Evolutionary conservation across 768 basidiomycete species (phyloP).

Genomic region (Clavaria fumosa): DNA sequence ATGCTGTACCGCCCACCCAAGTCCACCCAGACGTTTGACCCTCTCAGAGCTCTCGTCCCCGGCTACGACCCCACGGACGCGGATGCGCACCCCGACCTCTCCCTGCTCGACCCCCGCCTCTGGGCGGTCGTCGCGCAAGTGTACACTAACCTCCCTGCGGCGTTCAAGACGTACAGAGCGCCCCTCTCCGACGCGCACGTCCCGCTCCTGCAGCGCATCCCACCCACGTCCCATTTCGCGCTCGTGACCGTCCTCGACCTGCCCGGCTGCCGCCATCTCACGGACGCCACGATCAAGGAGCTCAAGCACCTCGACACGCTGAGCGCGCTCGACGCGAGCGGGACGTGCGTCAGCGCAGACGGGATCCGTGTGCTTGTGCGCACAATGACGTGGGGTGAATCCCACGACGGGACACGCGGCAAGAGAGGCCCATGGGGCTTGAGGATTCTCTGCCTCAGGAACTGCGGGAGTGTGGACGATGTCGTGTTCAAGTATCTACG

Average conservation of each 20-base stretch:
- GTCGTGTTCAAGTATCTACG: conserved; percentile 25
- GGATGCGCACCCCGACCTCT: conserved; percentile 13
- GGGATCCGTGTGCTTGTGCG: conserved; percentile 38
- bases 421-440: conserved; percentile 41
- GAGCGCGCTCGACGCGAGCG: conserved; percentile 48
- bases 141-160: conserved; percentile 35
- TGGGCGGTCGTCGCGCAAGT: conserved; percentile 52
- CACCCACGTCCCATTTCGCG: conserved; percentile 38
- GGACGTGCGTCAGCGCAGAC: conserved; percentile 33
- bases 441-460: conserved; percentile 38
- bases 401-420: conserved; percentile 10
- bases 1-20: conserved; percentile 22
- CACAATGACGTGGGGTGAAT: conserved; percentile 26
- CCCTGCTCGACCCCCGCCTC: conserved; percentile 34
- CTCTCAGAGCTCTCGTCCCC: conserved; percentile 29
- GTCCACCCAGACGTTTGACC: conserved; percentile 14
- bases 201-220: conserved; percentile 41
- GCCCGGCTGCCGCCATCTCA: conserved; percentile 36
- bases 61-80: conserved; percentile 9
- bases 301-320: conserved; percentile 40
- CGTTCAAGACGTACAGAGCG: conserved; percentile 26
- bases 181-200: conserved; percentile 40
- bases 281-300: conserved; percentile 36
- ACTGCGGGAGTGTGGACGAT: conserved; percentile 36
- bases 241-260: conserved; percentile 52